Base-by-base conservation (phyloP, 2,329 filamentous ascomycete species). In the Penicillium sp. region DNA sequence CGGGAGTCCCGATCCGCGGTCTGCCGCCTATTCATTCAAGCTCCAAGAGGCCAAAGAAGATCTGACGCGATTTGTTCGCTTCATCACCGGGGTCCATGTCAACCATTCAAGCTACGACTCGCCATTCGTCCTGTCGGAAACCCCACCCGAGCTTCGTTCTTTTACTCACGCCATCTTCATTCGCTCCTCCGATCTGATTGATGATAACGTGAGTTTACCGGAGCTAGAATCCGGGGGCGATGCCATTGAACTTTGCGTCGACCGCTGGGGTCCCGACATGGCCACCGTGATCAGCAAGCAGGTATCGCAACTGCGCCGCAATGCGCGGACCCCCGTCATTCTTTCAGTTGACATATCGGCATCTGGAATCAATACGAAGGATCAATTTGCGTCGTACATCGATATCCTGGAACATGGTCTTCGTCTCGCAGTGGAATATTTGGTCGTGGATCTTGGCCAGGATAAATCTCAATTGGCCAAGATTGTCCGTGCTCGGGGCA, bases 231-330 rank as follows among this genome's bases (percentile, higher is more conserved):
- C 79, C 6, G 72, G 75, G 7, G 79, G 74, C 6, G 80, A 84
- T 66, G 78, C 77, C 18, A 75, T 82, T 34, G 80, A 83, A 57
- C 66, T 83, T 3, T 77, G 79, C 47, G 74, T 84, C 40, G 80
- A 84, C 62, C 71, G 71, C 36, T 81, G 79, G 77, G 71, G 73
- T 6, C 64, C 72, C 20, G 72, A 76, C 43, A 64, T 79, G 48
- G 60, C 74, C 23, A 73, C 71, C 43, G 60, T 74, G 7, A 69
- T 82, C 51, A 76, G 77, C 34, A 75, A 75, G 37, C 75, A 81
- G 52, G 74, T 84, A 3, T 76, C 79, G 11, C 66, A 77, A 27
- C 75, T 82, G 41, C 74, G 80, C 49, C 74, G 80, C 52, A 77
- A 76, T 47, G 63, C 82, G 28, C 72, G 74, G 27, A 62, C 78